Evolutionary conservation across 352 stramenopile species (phyloP), one percentile per base, ranked within the genome.

Genomic region (Phytophthora melonis): DNA sequence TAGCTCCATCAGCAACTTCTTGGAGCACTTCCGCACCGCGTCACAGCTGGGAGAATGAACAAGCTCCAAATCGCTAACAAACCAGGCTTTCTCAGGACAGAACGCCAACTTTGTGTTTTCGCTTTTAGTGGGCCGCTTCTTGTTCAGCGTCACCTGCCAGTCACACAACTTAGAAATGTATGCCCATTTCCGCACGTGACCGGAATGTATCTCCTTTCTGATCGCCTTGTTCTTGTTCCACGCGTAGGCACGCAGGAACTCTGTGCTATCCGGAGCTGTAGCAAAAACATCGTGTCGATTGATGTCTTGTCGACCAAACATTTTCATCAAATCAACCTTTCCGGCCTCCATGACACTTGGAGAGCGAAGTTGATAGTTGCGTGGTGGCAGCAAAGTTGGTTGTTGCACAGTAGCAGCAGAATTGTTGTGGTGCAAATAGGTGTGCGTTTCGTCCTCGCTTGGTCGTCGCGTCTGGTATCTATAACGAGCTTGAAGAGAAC

Each of bases 211-310:
- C 25, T 2, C 21, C n/a, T 69, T 36, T 5, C 52, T n/a, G n/a
- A 70, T 70, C 3, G 63, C 43, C 53, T 63, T 70, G 41, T 63
- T 69, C 9, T 69, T 41, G 34, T 63, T 69, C 16, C 62, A 63
- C 1, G 63, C 52, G 10, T 63, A 69, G 3, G 27, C 25, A 16
- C 39, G 36, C 7, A 63, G 43, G 14, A 70, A 63, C n/a, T 14
- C 6, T 1, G 52, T 63, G 11, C 36, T 27, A 8, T 10, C 18
- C 2, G 53, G 18, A 19, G 27, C 53, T n/a, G 36, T 49, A 5
- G 25, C 3, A 63, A 69, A 63, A 11, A 69, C 53, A 18, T 69
- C 63, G 10, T 27, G 52, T 25, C 50, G 10, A 0, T 53, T 25
- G n/a, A 58, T 41, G 11, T 39, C 23, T 9, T 39, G 36, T 6